A percentile compares a stretch with the other conserved stretches of the same genome.
phyloP scores from a whole-genome alignment of 495 filamentous ascomycete species.

The Xylaria scruposa region DNA sequence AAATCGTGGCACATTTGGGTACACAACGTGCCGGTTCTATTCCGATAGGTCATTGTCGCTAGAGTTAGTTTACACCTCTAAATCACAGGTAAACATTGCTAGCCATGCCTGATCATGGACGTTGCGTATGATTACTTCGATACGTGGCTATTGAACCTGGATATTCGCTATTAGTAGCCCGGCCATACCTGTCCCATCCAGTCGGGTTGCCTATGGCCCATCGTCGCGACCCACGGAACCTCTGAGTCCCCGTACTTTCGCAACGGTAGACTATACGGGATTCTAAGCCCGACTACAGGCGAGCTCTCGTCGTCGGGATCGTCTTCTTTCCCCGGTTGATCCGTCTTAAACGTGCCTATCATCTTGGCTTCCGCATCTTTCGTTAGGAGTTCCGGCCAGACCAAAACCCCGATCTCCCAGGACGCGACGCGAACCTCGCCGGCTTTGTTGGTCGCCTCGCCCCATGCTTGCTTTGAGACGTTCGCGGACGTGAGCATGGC shows the following conservation, averaged over 20 bases:
- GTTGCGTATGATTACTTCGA: not conserved
- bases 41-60: not conserved
- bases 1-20: slow-evolving; percentile 1
- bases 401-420: slow-evolving; percentile 84
- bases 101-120: not conserved
- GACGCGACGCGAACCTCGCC: slow-evolving; percentile 75
- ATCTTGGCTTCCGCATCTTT: slow-evolving; percentile 59
- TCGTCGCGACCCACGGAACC: slow-evolving; percentile 80
- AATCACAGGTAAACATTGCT: not conserved
- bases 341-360: slow-evolving; percentile 70
- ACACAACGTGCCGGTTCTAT: not conserved
- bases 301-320: slow-evolving; percentile 25
- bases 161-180: not conserved
- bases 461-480: slow-evolving; percentile 90
- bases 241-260: slow-evolving; percentile 67
- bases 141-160: not conserved
- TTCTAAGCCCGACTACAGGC: slow-evolving; percentile 68
- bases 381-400: slow-evolving; percentile 77
- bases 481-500: slow-evolving; percentile 87
- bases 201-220: slow-evolving; percentile 67
- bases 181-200: slow-evolving; percentile 62
- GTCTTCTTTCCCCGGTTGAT: slow-evolving; percentile 49
- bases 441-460: slow-evolving; percentile 58
- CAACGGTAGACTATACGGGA: slow-evolving; percentile 86
- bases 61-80: not conserved